Evolutionary conservation across 2,329 filamentous ascomycete species (phyloP), one percentile per base, ranked within the genome.

Genomic region (Epichloe coenophiala): DNA sequence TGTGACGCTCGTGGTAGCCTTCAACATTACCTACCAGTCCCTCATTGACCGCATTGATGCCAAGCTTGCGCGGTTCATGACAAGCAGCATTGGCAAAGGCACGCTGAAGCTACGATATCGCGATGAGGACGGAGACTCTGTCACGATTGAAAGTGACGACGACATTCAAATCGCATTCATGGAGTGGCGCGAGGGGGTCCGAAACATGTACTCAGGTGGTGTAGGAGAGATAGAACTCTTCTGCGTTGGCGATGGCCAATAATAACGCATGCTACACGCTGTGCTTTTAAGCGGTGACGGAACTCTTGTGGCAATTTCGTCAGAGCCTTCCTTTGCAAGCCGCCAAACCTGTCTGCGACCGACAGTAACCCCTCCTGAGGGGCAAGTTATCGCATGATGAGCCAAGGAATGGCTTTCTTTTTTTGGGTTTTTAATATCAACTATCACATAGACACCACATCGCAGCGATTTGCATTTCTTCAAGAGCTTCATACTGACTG

Each of bases 141-240:
- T 98, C 54, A 90, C 84, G 48, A 96, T 98, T 50, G 86, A 93
- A 64, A 91, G 86, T 54, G 93, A 98, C 61, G 93, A 98, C 60
- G 93, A 96, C 58, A 93, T 98, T 42, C 88, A 94, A 61, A 89
- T 93, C 59, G 93, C 93, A 4, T 95, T 98, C 63, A 84, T 90
- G 65, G 90, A 94, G 59, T 96, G 90, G 90, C 81, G 86, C 36
- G 89, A 95, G 62, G 84, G 76, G 64, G 63, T 71, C 33, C 68
- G 68, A 53, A 73, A 72, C 57, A 71, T 72, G 64, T 75, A 77
- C 48, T 75, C 78, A 47, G 84, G 83, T 42, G 82, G 84, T 57
- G 82, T 94, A 42, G 89, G 88, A 57, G 89, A 95, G 73, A 94
- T 95, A 66, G 87, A 95, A 65, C 78, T 93, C 54, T 91, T 86